phyloP scores from a whole-genome alignment of 2,329 filamentous ascomycete genomes.

The Pezicula rhizophila region DNA sequence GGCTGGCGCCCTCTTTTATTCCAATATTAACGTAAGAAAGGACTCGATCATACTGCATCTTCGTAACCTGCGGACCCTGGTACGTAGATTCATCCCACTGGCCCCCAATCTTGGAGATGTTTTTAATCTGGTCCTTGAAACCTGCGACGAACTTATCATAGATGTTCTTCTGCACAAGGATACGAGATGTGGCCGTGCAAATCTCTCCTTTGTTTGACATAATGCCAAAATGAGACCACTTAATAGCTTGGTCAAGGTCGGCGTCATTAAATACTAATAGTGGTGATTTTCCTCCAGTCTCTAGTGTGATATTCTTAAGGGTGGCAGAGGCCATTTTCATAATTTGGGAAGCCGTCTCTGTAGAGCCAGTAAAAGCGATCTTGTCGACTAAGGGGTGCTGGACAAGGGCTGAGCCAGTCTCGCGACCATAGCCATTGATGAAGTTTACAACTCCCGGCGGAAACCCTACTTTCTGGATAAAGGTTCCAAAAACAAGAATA shows the following conservation, averaged over 20 bases:
- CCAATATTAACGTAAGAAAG: conserved; percentile 35
- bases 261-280: conserved; percentile 35
- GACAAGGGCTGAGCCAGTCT: conserved; percentile 59
- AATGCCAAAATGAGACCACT: conserved; percentile 42
- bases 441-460: conserved; percentile 71
- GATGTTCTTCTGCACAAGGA: conserved; percentile 50
- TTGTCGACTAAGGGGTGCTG: conserved; percentile 56
- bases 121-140: conserved; percentile 29
- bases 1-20: conserved; percentile 32
- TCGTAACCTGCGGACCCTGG: conserved; percentile 40
- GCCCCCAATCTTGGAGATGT: conserved; percentile 31
- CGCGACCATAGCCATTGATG: conserved; percentile 60
- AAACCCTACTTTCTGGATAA: conserved; percentile 66
- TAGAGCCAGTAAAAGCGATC: conserved; percentile 34
- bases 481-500: conserved; percentile 53
- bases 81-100: conserved; percentile 34
- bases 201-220: conserved; percentile 56
- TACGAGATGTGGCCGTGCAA: conserved; percentile 52
- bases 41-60: conserved; percentile 37
- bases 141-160: conserved; percentile 34
- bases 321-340: conserved; percentile 37
- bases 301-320: conserved; percentile 33
- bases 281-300: conserved; percentile 35
- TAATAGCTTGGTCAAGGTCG: conserved; percentile 34
- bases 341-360: conserved; percentile 30